Evolutionary conservation across 495 filamentous ascomycete genomes (phyloP), one percentile per base, ranked within the genome.

Genomic region (Achaetomiella virescens): DNA sequence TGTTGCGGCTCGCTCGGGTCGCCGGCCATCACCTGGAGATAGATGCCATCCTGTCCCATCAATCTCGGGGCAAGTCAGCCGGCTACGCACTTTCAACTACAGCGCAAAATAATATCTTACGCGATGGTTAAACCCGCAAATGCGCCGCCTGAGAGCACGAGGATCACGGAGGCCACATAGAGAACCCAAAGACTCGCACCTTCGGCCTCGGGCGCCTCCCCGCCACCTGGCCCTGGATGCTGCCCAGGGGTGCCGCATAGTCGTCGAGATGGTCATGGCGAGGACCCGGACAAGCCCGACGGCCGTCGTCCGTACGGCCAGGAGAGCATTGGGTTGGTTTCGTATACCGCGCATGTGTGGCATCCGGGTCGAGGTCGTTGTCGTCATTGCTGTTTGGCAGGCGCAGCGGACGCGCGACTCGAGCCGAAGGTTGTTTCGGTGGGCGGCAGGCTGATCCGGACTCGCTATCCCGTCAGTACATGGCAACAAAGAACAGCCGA

Each of bases 121-220:
- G 93, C 93, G 66, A 98, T 95, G 35, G 93, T 98, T 66, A 98
- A 75, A 25, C 93, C 93, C 12, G 93, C 95, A 72, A 98, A 98
- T n/a, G 87, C 89, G 33, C 93, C 93, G 43, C 93, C 93, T 4
- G 85, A 77, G 53, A 97, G 76, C 10, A 97, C 92, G 40, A 98
- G 78, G 27, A 82, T 52, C 33, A 72, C 45, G 9, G 75, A 77
- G 11, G 69, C 65, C 35, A 71, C 63, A 38, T 73, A 75, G 51
- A 78, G 70, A 54, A 77, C 70, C 72, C 69, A 73, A 10, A 74
- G 63, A 48, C 67, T 61, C n/a, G 66, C 69, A 37, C 68, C 74
- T 18, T 71, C 72, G 24, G 60, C 65, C 52, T 76, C 71, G 47
- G 66, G 69, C 12, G 54, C 65, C 50, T 70, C 62, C 25, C 65